phyloP scores from a whole-genome alignment of 2,329 filamentous ascomycete species.

The Decorospora gaudefroyi region DNA sequence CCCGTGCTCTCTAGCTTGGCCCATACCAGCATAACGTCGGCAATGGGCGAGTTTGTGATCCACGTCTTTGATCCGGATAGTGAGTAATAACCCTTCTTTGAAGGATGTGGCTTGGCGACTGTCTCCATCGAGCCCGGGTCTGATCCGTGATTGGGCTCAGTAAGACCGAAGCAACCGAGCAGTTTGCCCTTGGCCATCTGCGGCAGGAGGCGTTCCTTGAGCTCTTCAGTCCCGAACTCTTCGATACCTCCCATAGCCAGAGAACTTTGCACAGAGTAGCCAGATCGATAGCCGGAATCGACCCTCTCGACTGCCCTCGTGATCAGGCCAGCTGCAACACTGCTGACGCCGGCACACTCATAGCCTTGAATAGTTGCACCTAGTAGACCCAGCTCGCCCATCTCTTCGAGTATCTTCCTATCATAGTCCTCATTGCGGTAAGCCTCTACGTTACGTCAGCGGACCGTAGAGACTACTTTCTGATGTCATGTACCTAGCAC shows the following conservation, averaged over 20 bases:
- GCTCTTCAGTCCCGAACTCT: constrained; percentile 83
- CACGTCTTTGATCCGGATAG: constrained; percentile 87
- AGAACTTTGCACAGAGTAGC: constrained; percentile 91
- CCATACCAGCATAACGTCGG: constrained; percentile 86
- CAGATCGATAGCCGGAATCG: constrained; percentile 88
- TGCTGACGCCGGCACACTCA: constrained; percentile 84
- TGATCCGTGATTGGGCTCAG: constrained; percentile 90
- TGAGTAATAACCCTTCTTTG: constrained; percentile 78
- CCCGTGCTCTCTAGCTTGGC: constrained; percentile 88
- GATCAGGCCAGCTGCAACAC: constrained; percentile 86
- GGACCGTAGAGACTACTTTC: not conserved
- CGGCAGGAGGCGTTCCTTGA: constrained; percentile 82
- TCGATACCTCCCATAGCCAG: constrained; percentile 92
- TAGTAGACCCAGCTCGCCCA: constrained; percentile 88
- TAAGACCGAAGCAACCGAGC: constrained; percentile 84
- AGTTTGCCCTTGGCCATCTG: constrained; percentile 80
- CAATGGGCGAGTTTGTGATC: constrained; percentile 93
- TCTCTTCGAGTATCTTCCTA: constrained; percentile 81
- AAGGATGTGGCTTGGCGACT: constrained; percentile 79
- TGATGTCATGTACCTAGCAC: constrained; percentile 68
- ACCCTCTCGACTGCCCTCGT: constrained; percentile 88
- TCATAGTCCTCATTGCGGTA: constrained; percentile 89
- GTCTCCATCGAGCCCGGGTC: constrained; percentile 93
- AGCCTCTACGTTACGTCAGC: constrained; percentile 62
- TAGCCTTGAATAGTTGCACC: constrained; percentile 87